Base-by-base conservation (phyloP, 257 asterid species). In the Solanum tarijense region DNA sequence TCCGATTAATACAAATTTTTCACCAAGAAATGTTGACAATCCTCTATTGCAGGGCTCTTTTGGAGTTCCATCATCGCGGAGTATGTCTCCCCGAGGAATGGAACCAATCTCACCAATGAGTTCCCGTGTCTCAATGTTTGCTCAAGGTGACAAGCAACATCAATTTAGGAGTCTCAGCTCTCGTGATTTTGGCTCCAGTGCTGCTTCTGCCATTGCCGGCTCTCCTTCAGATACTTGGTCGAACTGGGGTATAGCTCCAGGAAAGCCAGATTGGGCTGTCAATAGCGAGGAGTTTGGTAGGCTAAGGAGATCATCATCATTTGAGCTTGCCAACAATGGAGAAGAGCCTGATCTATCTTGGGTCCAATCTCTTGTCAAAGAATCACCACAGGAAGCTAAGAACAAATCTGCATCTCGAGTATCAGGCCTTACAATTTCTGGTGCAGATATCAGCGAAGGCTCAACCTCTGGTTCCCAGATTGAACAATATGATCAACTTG, bases 301-400 rank as follows among this genome's bases (percentile, higher is more conserved):
- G 88, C 92, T 91, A 38, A 92, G 89, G 90, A 91, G 94, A 87
- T 93, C 98, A 6, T 91, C 95, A 7, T 95, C 99, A 32, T 94
- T 90, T 32, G 98, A 96, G 90, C 89, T 84, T 83, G 92, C 91
- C 39, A 92, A 89, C 88, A 90, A 89, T 34, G 93, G 90, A 11
- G 98, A 94, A 89, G 99, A 95, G 88, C 98, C 99, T 11, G 98
- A 95, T 90, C 88, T 95, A 82, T 95, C 98, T 8, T 96, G 99
- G 99, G 98, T 96, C 81, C 98, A 96, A 62, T 93, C 96, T 1
- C 96, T 96, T 39, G 99, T 96, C 65, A 94, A 91, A 85, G 99
- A 96, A 90, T 88, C 98, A 87, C 93, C 98, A 23, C 95, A 92
- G 79, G 98, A 96, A 36, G 43, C 72, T 69, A 91, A 86, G 83